Base-by-base conservation (phyloP, 345 rosid species). In the Mercurialis annua region DNA sequence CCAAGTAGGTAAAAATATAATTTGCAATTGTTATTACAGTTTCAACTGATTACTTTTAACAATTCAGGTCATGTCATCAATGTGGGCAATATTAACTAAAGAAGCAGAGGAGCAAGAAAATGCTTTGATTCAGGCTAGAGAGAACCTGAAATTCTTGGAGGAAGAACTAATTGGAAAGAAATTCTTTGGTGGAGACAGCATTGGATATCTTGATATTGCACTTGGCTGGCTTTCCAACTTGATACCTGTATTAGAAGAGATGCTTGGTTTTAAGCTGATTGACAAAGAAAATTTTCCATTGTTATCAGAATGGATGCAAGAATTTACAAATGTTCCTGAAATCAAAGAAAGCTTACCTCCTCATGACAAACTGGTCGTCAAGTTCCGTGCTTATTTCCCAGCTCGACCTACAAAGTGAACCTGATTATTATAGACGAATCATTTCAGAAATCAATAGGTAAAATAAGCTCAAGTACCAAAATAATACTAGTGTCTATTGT, bases 101-200 rank as follows among this genome's bases (percentile, higher is more conserved):
- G 18, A 67, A 18, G 80, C 64, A 27, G 49, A 70, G 61, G 82
- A 73, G 33, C 68, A 59, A 30, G 80, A 73, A 51, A 70, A 75
- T 64, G 82, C 77, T 20, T 20, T 55, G 15, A 68, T 6, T 5
- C 24, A 50, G 20, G 34, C 60, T 11, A 10, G 15, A 33, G 77
- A 67, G 59, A 64, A 75, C 57, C 66, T 80, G 18, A 68, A 53
- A 43, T 48, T 70, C 36, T 57, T 80, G 6, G 83, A 80, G 66
- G 80, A 75, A 66, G 69, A 80, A 65, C 66, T 82, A 9, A 61
- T 31, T 33, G 80, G 78, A 21, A 82, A 77, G 68, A 77, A 73
- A 59, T 82, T 75, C 67, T 82, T 77, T 6, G 77, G 82, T 1
- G 86, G 80, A 18, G 83, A 82, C 7, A 42, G 6, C 66, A 70